These are phyloP conservation scores for Ramularia endophylla DNA, from an alignment of 2,329 filamentous ascomycete species.

Conservation along the genomic window DNA sequence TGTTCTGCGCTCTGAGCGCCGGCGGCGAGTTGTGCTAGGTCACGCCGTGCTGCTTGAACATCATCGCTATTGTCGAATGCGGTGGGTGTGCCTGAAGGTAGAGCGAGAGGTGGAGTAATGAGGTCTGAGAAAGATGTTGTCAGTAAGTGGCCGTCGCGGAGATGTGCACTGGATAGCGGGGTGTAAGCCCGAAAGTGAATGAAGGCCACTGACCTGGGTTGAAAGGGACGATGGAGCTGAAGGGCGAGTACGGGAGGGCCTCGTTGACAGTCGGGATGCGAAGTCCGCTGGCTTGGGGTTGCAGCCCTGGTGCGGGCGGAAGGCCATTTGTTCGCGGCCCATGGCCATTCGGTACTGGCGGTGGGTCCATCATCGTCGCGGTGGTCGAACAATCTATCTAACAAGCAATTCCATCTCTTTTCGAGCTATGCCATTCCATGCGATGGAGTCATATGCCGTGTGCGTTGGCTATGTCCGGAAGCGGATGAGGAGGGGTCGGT, in stretches of 20 bases:
- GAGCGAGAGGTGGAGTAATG: conserved; percentile 40
- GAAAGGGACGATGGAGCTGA: conserved; percentile 74
- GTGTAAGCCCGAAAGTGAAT: conserved; percentile 7
- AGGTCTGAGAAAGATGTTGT: conserved; percentile 32
- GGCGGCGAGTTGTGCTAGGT: conserved; percentile 63
- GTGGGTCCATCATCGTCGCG: conserved; percentile 11
- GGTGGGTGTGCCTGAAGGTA: conserved; percentile 35
- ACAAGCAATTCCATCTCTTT: no score
- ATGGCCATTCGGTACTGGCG: conserved; percentile 6
- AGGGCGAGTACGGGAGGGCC: conserved; percentile 74
- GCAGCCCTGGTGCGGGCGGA: conserved; percentile 4
- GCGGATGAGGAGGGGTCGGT: no score
- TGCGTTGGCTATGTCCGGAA: not conserved
- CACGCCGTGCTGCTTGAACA: conserved; percentile 29
- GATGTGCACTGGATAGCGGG: conserved; percentile 1
- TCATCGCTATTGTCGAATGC: conserved; percentile 24
- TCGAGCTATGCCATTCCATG: not conserved
- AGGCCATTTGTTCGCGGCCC: conserved; percentile 13
- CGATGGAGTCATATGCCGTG: no score
- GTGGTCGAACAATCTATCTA: not conserved
- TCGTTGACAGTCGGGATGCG: conserved; percentile 56
- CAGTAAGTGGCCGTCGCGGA: conserved; percentile 1
- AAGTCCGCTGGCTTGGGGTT: conserved; percentile 9
- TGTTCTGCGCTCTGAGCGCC: conserved; percentile 57
- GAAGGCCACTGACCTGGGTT: conserved; percentile 55